Evolutionary conservation across 768 basidiomycete species (phyloP), one percentile per base, ranked within the genome.

Genomic region (Xerocomellus amylosporus): DNA sequence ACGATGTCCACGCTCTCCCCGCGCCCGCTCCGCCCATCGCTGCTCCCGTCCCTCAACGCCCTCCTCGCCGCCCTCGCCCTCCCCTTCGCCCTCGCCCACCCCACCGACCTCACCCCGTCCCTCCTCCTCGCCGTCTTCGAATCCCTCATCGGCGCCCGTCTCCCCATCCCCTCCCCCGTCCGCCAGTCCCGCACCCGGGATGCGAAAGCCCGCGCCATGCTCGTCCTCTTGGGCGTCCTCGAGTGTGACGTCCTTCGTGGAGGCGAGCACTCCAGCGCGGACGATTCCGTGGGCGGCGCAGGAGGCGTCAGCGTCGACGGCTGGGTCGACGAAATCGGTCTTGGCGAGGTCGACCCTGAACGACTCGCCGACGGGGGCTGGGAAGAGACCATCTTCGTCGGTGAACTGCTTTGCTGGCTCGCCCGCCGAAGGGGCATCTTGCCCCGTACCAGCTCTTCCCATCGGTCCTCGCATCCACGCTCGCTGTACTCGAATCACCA

Each of bases 151-250:
- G 65, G 71, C 20, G 64, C 71, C 7, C 80, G 83, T 24, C 79
- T 90, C 9, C 81, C 83, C 3, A 73, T 83, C 14, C 41, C 63
- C 19, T 31, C 61, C 8, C 45, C 66, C 19, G 64, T 73, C 24
- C 71, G 78, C 56, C 59, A 73, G 49, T 72, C 75, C 36, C 68
- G 74, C 62, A 72, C 68, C 49, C 40, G 54, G 53, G 52, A 58
- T 1, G 73, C 75, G 8, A 83, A 83, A 60, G 67, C 87, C 1
- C 80, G 86, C 44, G 81, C 80, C 31, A 85, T 87, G 76, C 88
- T 90, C 61, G 75, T 90, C 4, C 86, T 92, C 51, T 75, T 91
- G 8, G 88, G 88, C 2, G 80, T 89, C 7, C 75, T 91, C 7
- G 85, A 88, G 56, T 78, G 74, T 30, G 88, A 90, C 56, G 70